Conservation (phyloP, 192 early-diverging fungal genomes). For the Rhizophagus prolifer region DNA sequence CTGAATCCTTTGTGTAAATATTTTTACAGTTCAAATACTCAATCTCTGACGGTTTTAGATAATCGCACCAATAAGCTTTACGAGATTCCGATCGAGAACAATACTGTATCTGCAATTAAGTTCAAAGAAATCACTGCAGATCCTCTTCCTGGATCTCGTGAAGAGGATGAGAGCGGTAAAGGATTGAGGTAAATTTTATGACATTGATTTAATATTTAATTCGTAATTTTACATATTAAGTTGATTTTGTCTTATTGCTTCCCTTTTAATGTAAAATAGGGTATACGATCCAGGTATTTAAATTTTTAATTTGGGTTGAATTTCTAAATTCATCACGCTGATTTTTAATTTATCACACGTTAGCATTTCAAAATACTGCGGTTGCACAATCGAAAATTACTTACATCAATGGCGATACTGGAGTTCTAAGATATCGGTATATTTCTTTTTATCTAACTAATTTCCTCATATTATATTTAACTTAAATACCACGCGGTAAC, state of each 20-base stretch:
- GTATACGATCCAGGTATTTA: slow-evolving; percentile 37
- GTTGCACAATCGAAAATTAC: slow-evolving; percentile 62
- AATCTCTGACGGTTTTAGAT: slow-evolving; percentile 62
- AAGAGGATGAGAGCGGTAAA: slow-evolving; percentile 29
- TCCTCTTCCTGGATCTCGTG: slow-evolving; percentile 13
- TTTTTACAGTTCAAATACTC: slow-evolving; percentile 34
- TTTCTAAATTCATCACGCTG: background rate
- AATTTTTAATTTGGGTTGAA: background rate
- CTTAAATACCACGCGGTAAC: background rate
- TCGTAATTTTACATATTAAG: background rate
- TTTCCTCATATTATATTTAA: background rate
- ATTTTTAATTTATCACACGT: background rate
- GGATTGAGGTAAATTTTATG: slow-evolving; percentile 28
- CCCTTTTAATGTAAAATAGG: background rate
- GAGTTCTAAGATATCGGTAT: slow-evolving; percentile 55
- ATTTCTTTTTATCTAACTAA: background rate
- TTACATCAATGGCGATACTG: slow-evolving; percentile 68
- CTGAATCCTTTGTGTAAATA: background rate
- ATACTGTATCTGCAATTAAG: slow-evolving; percentile 40
- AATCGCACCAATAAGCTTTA: slow-evolving; percentile 65
- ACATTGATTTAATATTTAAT: background rate
- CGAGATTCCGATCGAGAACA: slow-evolving; percentile 52
- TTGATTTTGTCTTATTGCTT: background rate
- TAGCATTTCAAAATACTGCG: slow-evolving; percentile 63
- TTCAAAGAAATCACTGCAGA: slow-evolving; percentile 38